These are phyloP conservation scores for Paralagenidium karlingii DNA, from an alignment of 352 stramenopile genomes.

Conservation along the genomic window DNA sequence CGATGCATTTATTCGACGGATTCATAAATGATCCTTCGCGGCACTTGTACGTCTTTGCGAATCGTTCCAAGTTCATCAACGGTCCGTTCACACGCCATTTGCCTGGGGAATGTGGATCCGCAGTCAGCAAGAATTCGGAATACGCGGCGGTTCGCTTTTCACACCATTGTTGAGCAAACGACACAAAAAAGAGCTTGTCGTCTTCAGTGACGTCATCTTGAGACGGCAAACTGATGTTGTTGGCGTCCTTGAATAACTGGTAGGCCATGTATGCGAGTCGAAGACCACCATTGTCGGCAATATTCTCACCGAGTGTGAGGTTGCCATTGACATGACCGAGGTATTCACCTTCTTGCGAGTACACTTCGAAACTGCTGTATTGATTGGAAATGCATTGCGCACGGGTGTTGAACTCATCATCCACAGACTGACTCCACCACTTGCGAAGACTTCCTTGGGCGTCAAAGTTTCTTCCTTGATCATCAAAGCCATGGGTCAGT, in stretches of 20 bases:
- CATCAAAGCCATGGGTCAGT: slow-evolving; percentile 94
- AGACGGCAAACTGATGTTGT: not conserved
- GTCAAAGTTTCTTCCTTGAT: slow-evolving; percentile 83
- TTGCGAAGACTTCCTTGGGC: slow-evolving; percentile 83
- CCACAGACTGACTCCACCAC: slow-evolving; percentile 88
- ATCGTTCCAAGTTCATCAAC: slow-evolving; percentile 66
- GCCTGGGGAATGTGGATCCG: slow-evolving; percentile 50
- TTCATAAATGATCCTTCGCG: slow-evolving; percentile 44
- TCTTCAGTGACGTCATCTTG: too few relatives aligned
- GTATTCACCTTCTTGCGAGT: slow-evolving; percentile 20
- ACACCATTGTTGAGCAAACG: slow-evolving; percentile 65
- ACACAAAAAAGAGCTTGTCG: slow-evolving; percentile 56
- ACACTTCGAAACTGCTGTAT: slow-evolving; percentile 32
- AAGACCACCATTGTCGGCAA: slow-evolving; percentile 73
- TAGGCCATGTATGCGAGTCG: slow-evolving; percentile 58
- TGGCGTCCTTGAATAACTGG: too few relatives aligned
- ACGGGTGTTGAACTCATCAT: slow-evolving; percentile 48
- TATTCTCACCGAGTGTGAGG: slow-evolving; percentile 72
- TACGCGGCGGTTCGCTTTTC: slow-evolving; percentile 33
- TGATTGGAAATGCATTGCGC: slow-evolving; percentile 51
- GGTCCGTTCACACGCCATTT: slow-evolving; percentile 69
- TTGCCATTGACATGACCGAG: slow-evolving; percentile 67
- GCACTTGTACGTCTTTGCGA: slow-evolving; percentile 45
- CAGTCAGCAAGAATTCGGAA: slow-evolving; percentile 16
- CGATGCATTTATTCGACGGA: slow-evolving; percentile 44